These are phyloP conservation scores for Dryas drummondii DNA, from an alignment of 306 rosid species.

Conservation along the genomic window DNA sequence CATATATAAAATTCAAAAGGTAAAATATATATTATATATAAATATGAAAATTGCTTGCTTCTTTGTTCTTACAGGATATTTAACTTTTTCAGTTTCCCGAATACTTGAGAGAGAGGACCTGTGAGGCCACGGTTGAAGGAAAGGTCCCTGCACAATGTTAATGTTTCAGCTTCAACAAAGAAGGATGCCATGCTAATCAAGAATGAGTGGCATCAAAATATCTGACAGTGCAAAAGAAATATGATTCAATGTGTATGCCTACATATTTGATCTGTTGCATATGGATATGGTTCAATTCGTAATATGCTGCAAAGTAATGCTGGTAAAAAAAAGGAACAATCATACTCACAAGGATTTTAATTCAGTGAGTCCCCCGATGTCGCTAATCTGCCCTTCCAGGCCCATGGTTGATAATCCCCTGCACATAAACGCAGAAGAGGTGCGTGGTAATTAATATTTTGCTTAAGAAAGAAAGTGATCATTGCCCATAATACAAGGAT, in stretches of 20 bases:
- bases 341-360: slow-evolving; percentile 68
- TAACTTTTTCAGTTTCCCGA: slow-evolving; percentile 57
- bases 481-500: background rate
- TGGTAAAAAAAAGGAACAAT: background rate
- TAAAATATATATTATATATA: too few relatives aligned
- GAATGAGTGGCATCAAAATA: background rate
- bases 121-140: slow-evolving; percentile 60
- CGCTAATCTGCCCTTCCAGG: slow-evolving; percentile 69
- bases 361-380: slow-evolving; percentile 63
- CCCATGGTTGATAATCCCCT: slow-evolving; percentile 76
- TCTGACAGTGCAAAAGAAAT: background rate
- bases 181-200: slow-evolving; percentile 9
- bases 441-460: background rate
- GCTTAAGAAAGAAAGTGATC: background rate
- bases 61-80: slow-evolving; percentile 70
- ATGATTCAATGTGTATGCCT: background rate
- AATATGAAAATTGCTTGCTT: slow-evolving; percentile 14
- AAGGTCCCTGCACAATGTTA: slow-evolving; percentile 61
- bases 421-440: slow-evolving; percentile 11
- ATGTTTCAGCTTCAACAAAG: slow-evolving; percentile 18
- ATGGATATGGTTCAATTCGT: background rate
- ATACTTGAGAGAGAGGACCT: slow-evolving; percentile 47
- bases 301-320: slow-evolving; percentile 8
- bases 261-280: background rate
- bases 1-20: slow-evolving; percentile 12